Evolutionary conservation across 2,329 filamentous ascomycete species (phyloP).

Genomic region (Aspergillus tubingensis): DNA sequence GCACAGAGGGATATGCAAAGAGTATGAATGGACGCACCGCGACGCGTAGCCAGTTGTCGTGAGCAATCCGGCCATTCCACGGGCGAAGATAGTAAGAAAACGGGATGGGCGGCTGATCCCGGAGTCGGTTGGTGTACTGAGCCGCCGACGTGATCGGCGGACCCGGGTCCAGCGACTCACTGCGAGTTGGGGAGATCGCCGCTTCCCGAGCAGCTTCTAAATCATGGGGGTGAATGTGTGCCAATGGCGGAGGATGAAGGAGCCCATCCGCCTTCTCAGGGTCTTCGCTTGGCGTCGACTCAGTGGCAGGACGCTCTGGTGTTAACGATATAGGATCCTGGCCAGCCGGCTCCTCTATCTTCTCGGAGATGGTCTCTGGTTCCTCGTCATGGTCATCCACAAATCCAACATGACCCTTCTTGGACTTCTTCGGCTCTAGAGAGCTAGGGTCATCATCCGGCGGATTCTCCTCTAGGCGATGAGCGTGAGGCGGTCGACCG

Average conservation of each 20-base stretch:
- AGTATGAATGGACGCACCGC: constrained; percentile 80
- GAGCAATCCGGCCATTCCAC: constrained; percentile 75
- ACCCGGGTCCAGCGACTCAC: constrained; percentile 33
- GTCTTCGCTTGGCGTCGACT: background rate
- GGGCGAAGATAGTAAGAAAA: constrained; percentile 73
- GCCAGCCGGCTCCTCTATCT: constrained; percentile 16
- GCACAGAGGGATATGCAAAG: constrained; percentile 81
- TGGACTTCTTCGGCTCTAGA: constrained; percentile 29
- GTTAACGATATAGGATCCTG: background rate
- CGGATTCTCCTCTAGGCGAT: constrained; percentile 16
- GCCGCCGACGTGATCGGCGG: constrained; percentile 30
- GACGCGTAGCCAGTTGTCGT: constrained; percentile 78
- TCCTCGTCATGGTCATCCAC: constrained; percentile 37
- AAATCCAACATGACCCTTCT: constrained; percentile 60
- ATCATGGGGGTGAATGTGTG: constrained; percentile 21
- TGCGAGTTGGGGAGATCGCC: constrained; percentile 32
- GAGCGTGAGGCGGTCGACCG: constrained; percentile 33
- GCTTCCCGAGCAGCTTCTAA: constrained; percentile 30
- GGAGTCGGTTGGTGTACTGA: constrained; percentile 71
- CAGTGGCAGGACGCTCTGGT: constrained; percentile 2
- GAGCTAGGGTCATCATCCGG: constrained; percentile 16
- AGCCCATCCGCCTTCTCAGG: constrained; percentile 19
- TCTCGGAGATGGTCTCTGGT: constrained; percentile 18
- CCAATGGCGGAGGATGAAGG: constrained; percentile 16
- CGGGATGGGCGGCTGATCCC: constrained; percentile 66